phyloP scores from a whole-genome alignment of 371 early-diverging fungal genomes.

The Apophysomyces variabilis region DNA sequence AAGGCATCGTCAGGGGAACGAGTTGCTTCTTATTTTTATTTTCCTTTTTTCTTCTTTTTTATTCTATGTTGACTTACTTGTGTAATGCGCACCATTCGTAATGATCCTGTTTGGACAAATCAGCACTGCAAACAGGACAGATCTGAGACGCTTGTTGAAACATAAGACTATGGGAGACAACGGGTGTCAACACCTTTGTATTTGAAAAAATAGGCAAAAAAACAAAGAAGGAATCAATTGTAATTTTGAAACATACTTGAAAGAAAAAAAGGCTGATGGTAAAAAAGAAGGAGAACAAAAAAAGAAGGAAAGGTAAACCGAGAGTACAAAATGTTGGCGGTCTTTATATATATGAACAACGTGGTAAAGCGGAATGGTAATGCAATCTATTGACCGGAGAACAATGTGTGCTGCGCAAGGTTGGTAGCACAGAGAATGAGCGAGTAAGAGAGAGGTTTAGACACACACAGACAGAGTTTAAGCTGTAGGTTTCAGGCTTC shows the following conservation, averaged over 20 bases:
- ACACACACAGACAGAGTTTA: no score
- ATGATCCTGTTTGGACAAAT: constrained; percentile 20
- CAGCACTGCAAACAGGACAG: constrained; percentile 29
- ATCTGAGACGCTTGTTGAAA: not conserved
- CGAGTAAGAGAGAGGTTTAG: not conserved
- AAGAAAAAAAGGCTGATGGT: not conserved
- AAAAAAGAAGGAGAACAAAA: constrained; percentile 3
- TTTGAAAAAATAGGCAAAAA: not conserved
- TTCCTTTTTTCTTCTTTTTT: no score
- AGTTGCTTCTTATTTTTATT: not conserved
- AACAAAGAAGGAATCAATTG: not conserved
- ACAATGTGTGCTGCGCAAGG: constrained; percentile 3
- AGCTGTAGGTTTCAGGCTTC: not conserved
- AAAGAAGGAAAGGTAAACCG: constrained; percentile 8
- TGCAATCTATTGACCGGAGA: constrained; percentile 5
- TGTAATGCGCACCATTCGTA: constrained; percentile 34
- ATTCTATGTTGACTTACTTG: constrained; percentile 19
- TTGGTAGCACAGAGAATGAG: not conserved
- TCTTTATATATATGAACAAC: constrained; percentile 12
- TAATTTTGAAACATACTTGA: not conserved
- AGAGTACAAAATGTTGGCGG: constrained; percentile 8
- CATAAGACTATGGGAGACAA: constrained; percentile 1
- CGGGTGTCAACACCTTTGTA: not conserved
- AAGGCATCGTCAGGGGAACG: not conserved
- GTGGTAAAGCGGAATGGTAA: constrained; percentile 16